Conservation (phyloP, 208 protist genomes). For the Wallacemonas rigidus region DNA sequence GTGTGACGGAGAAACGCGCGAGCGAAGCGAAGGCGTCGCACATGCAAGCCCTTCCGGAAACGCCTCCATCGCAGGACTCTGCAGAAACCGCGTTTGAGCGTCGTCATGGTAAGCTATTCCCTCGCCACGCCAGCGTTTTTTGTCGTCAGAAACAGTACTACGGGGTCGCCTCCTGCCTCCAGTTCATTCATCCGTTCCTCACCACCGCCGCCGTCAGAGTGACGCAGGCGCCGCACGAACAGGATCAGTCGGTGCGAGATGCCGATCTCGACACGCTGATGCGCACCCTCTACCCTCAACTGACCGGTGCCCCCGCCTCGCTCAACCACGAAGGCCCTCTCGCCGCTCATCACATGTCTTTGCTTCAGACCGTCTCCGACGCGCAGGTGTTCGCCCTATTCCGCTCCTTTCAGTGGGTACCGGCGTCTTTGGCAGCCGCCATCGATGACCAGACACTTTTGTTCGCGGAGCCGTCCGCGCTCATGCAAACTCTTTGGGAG, state of each 20-base stretch:
- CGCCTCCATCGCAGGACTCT: neutral
- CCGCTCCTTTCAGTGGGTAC: slow-evolving; percentile 1
- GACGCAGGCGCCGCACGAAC: too few relatives aligned
- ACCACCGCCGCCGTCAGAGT: neutral
- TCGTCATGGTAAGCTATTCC: slow-evolving; percentile 6
- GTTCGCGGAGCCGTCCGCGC: slow-evolving; percentile 11
- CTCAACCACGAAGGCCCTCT: slow-evolving; percentile 20
- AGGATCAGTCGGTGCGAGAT: neutral
- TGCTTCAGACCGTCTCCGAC: slow-evolving; percentile 9
- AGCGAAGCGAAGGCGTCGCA: neutral
- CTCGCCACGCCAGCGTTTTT: slow-evolving; percentile 7
- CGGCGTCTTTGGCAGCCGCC: neutral
- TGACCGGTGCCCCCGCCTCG: slow-evolving; percentile 3
- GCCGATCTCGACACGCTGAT: neutral
- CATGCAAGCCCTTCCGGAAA: neutral
- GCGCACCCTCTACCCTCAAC: neutral
- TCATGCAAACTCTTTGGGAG: slow-evolving; percentile 17
- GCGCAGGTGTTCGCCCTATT: slow-evolving; percentile 10
- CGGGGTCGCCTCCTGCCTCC: slow-evolving; percentile 9
- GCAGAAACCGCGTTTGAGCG: neutral
- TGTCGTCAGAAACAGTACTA: slow-evolving; percentile 31
- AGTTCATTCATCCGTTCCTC: slow-evolving; percentile 21
- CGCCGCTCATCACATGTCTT: neutral
- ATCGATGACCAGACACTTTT: neutral
- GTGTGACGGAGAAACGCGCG: too few relatives aligned